Evolutionary conservation across 2,329 filamentous ascomycete species (phyloP).

Genomic region (Juglanconis juglandina): DNA sequence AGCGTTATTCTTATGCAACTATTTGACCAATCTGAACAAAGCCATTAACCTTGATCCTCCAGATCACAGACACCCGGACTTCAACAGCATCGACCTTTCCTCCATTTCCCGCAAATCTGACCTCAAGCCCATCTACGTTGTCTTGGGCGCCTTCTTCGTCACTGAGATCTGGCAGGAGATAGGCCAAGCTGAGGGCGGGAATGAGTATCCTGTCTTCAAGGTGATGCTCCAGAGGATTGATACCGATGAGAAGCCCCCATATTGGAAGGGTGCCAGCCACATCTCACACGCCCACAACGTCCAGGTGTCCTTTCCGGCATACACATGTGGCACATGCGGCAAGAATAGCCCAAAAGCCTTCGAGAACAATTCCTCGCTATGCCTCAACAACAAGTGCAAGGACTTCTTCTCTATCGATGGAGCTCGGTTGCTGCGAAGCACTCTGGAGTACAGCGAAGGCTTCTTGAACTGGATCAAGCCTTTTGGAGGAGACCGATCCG

Average conservation of each 20-base stretch:
- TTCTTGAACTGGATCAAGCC: slow-evolving; percentile 55
- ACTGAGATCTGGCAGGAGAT: slow-evolving; percentile 68
- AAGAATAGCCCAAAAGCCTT: background rate
- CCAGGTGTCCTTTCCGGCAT: background rate
- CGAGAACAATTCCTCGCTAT: slow-evolving; percentile 4
- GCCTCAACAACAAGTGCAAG: background rate
- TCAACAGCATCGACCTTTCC: slow-evolving; percentile 16
- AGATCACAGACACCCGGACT: slow-evolving; percentile 48
- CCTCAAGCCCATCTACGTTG: slow-evolving; percentile 52
- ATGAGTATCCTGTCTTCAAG: slow-evolving; percentile 37
- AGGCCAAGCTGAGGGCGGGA: slow-evolving; percentile 23
- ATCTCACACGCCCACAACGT: background rate
- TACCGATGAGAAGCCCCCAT: slow-evolving; percentile 42
- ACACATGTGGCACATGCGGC: background rate
- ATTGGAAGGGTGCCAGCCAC: slow-evolving; percentile 45
- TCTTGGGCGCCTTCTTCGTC: slow-evolving; percentile 66
- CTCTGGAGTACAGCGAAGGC: slow-evolving; percentile 48
- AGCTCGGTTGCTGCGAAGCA: slow-evolving; percentile 13
- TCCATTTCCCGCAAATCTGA: slow-evolving; percentile 45
- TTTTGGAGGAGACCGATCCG: slow-evolving; percentile 34
- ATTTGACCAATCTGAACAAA: background rate
- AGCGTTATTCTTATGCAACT: slow-evolving; percentile 17
- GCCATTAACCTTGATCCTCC: slow-evolving; percentile 1
- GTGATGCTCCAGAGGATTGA: slow-evolving; percentile 65
- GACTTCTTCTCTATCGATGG: background rate